These are phyloP conservation scores for Corinectria fuckeliana DNA, from an alignment of 2,329 filamentous ascomycete species.

Conservation along the genomic window DNA sequence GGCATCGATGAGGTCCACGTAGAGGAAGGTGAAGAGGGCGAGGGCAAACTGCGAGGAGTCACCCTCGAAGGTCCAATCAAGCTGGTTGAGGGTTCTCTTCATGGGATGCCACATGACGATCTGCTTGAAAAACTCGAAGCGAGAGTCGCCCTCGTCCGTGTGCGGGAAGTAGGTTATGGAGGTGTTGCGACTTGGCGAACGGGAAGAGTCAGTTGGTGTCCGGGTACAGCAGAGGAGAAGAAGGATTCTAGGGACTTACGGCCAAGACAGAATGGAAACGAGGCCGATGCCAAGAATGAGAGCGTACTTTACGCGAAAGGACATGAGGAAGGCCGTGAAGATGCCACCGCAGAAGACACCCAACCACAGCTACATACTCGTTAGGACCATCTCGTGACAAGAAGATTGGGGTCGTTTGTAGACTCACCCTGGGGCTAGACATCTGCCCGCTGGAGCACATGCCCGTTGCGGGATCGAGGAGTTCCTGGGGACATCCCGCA, in stretches of 20 bases:
- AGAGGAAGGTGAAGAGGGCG: conserved; percentile 78
- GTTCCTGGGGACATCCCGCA: conserved; percentile 72
- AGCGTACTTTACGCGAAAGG: conserved; percentile 76
- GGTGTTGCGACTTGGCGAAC: conserved; percentile 62
- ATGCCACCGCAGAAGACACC: conserved; percentile 83
- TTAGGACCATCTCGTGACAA: not conserved
- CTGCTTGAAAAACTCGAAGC: conserved; percentile 76
- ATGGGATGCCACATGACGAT: conserved; percentile 77
- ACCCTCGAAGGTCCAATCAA: conserved; percentile 68
- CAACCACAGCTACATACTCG: conserved; percentile 72
- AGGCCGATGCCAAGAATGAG: conserved; percentile 76
- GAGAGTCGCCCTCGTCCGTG: conserved; percentile 65
- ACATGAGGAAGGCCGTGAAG: conserved; percentile 80
- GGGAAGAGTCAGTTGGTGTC: not conserved
- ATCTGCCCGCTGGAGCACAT: conserved; percentile 69
- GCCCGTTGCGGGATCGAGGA: conserved; percentile 53
- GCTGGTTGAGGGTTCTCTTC: conserved; percentile 63
- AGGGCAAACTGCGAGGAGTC: conserved; percentile 69
- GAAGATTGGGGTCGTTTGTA: not conserved
- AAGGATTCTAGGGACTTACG: conserved; percentile 55
- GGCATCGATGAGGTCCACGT: conserved; percentile 80
- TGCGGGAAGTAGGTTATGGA: conserved; percentile 76
- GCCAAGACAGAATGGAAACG: conserved; percentile 78
- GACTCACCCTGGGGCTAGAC: conserved; percentile 72
- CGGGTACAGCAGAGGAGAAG: not conserved